Conservation (phyloP, 768 basidiomycete genomes). For the Pulveroboletus sp. region DNA sequence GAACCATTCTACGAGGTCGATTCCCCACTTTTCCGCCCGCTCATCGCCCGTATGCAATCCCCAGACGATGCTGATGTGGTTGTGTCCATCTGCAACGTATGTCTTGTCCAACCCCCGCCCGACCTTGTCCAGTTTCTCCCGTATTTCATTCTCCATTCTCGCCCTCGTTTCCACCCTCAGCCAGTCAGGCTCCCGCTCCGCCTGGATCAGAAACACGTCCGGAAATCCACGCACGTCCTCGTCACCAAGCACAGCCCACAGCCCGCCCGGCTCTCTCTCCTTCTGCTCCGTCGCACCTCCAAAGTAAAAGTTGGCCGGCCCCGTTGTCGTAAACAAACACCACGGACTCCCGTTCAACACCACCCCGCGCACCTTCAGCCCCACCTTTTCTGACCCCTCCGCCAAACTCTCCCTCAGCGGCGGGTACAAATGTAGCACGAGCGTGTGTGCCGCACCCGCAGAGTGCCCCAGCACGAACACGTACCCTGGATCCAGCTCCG, state of each 20-base stretch:
- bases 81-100: constrained; percentile 50
- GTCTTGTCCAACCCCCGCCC: constrained; percentile 22
- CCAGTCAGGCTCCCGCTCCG: constrained; percentile 53
- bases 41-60: constrained; percentile 51
- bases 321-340: constrained; percentile 31
- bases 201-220: constrained; percentile 45
- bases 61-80: constrained; percentile 58
- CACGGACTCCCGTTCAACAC: constrained; percentile 49
- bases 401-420: constrained; percentile 32
- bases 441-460: constrained; percentile 52
- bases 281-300: constrained; percentile 42
- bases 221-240: constrained; percentile 42
- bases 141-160: constrained; percentile 40
- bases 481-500: constrained; percentile 37
- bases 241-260: constrained; percentile 38
- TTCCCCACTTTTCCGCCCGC: constrained; percentile 61
- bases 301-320: constrained; percentile 26
- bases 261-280: constrained; percentile 38
- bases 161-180: constrained; percentile 34
- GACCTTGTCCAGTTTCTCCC: constrained; percentile 30
- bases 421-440: constrained; percentile 41
- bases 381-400: constrained; percentile 19
- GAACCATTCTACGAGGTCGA: constrained; percentile 41
- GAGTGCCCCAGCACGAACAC: constrained; percentile 61
- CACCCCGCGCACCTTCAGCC: constrained; percentile 37